Conservation (phyloP, 2,329 filamentous ascomycete genomes). For the Juglanconis juglandina region DNA sequence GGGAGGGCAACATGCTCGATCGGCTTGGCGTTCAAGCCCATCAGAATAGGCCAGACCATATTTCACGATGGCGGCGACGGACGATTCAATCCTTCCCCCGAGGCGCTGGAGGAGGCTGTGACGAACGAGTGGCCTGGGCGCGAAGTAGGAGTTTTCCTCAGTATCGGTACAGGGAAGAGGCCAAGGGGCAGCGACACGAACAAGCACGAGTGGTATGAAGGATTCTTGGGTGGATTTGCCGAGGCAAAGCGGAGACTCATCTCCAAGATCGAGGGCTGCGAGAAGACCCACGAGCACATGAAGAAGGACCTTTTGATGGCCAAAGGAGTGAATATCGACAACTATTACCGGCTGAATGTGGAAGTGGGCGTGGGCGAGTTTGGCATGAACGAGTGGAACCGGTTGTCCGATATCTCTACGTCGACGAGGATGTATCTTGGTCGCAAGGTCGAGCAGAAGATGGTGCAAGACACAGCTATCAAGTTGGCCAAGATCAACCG, state of each 20-base stretch:
- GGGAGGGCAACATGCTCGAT: conserved; percentile 91
- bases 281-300: conserved; percentile 86
- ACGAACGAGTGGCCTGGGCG: conserved; percentile 93
- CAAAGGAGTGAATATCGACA: conserved; percentile 77
- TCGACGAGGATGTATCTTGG: conserved; percentile 80
- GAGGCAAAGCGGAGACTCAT: conserved; percentile 84
- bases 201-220: conserved; percentile 85
- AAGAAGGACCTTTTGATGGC: conserved; percentile 70
- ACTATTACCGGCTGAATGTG: conserved; percentile 96
- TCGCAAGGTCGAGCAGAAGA: conserved; percentile 68
- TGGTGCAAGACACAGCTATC: conserved; percentile 71
- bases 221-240: conserved; percentile 86
- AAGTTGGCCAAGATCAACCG: conserved; percentile 82
- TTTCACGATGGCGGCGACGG: conserved; percentile 93
- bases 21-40: conserved; percentile 90
- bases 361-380: conserved; percentile 95
- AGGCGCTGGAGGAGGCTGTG: conserved; percentile 83
- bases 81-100: conserved; percentile 85
- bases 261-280: conserved; percentile 90
- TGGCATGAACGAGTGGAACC: conserved; percentile 97
- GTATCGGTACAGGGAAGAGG: conserved; percentile 88
- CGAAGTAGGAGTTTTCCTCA: conserved; percentile 88
- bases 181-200: conserved; percentile 63
- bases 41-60: conserved; percentile 86
- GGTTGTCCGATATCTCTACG: conserved; percentile 91